These are phyloP conservation scores for Scytalidium lignicola DNA, from an alignment of 2,329 filamentous ascomycete genomes.

Conservation along the genomic window DNA sequence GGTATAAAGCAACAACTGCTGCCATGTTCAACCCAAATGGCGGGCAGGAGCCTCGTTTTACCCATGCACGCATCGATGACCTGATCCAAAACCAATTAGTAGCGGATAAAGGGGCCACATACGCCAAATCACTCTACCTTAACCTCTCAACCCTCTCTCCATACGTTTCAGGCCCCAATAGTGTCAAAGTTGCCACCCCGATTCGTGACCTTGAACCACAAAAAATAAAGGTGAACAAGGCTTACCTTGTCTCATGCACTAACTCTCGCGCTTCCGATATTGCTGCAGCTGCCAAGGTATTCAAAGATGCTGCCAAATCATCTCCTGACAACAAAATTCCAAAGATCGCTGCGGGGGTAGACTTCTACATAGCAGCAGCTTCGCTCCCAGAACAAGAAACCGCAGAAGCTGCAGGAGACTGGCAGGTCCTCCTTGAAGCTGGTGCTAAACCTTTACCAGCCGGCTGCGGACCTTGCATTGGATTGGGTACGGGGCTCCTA, in stretches of 20 bases:
- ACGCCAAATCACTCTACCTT: conserved; percentile 78
- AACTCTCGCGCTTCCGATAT: conserved; percentile 81
- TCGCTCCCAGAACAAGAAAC: conserved; percentile 70
- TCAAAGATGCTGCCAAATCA: conserved; percentile 71
- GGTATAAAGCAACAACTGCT: conserved; percentile 67
- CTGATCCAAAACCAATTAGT: conserved; percentile 60
- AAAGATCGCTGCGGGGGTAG: conserved; percentile 69
- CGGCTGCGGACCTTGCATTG: conserved; percentile 83
- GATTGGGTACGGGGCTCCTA: conserved; percentile 69
- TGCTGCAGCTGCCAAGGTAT: conserved; percentile 75
- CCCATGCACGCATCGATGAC: conserved; percentile 67
- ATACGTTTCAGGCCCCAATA: conserved; percentile 83
- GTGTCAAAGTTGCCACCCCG: conserved; percentile 80
- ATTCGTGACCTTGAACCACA: conserved; percentile 66
- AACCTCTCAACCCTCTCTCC: conserved; percentile 80
- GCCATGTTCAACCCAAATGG: conserved; percentile 53
- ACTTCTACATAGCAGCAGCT: conserved; percentile 87
- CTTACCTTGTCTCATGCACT: conserved; percentile 86
- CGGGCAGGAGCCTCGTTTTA: conserved; percentile 55
- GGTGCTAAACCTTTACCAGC: conserved; percentile 68
- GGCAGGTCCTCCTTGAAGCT: conserved; percentile 75
- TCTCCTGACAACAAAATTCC: conserved; percentile 57
- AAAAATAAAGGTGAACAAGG: conserved; percentile 74
- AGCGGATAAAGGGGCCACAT: conserved; percentile 73
- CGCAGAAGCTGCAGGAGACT: conserved; percentile 78